Evolutionary conservation across 2,329 filamentous ascomycete species (phyloP).

Genomic region (Ceratocystis destructans): DNA sequence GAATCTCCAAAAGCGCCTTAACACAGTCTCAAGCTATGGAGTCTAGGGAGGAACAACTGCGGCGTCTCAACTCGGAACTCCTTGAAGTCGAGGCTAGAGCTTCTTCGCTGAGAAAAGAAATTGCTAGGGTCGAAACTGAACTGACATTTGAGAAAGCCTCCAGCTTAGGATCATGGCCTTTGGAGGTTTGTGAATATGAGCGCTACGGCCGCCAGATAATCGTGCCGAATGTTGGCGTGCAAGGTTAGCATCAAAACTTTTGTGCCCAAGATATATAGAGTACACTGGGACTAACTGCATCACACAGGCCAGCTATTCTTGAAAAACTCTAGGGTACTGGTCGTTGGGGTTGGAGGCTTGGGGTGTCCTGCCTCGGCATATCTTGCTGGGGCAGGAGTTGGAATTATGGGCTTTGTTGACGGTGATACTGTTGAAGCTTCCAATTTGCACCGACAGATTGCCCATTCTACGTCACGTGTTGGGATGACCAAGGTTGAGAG

Average conservation of each 20-base stretch:
- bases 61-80: neutral
- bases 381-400: conserved; percentile 76
- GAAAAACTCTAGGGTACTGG: conserved; percentile 54
- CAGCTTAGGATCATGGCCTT: conserved; percentile 47
- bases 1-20: neutral
- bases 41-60: conserved; percentile 33
- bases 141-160: neutral
- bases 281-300: neutral
- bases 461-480: conserved; percentile 58
- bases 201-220: conserved; percentile 88
- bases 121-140: neutral
- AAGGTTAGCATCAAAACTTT: conserved; percentile 37
- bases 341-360: conserved; percentile 78
- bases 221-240: conserved; percentile 63
- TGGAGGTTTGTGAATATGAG: conserved; percentile 60
- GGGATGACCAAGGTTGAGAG: conserved; percentile 72
- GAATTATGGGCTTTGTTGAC: conserved; percentile 71
- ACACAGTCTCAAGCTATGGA: neutral
- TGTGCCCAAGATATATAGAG: neutral
- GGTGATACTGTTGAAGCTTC: conserved; percentile 77
- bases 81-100: conserved; percentile 2
- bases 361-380: conserved; percentile 91
- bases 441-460: conserved; percentile 84
- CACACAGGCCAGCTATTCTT: conserved; percentile 59
- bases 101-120: neutral